Evolutionary conservation across 148 eudicot genomes (phyloP).

Genomic region (Mesembryanthemum crystallinum): DNA sequence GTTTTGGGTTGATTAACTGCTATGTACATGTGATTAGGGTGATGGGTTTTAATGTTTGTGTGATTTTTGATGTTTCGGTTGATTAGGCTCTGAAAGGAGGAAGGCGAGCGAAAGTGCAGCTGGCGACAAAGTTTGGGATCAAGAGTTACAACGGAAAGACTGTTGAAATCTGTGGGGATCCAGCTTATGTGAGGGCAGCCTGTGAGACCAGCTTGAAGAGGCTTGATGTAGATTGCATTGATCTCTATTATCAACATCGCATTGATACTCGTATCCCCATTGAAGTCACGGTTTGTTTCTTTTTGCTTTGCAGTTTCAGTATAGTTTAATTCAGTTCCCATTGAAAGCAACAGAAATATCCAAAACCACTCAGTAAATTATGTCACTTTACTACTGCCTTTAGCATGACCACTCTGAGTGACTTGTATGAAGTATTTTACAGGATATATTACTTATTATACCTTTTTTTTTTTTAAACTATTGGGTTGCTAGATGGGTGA

Average conservation of each 20-base stretch:
- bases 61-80: background rate
- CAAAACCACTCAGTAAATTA: too few species aligned
- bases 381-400: too few species aligned
- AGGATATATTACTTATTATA: too few species aligned
- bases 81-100: slow-evolving; percentile 33
- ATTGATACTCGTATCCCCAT: slow-evolving; percentile 38
- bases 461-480: too few species aligned
- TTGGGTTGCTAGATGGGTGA: background rate
- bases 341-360: background rate
- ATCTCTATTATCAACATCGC: slow-evolving; percentile 38
- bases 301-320: too few species aligned
- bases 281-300: slow-evolving; percentile 35
- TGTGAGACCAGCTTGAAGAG: slow-evolving; percentile 28
- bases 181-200: slow-evolving; percentile 21
- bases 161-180: slow-evolving; percentile 7
- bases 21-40: background rate
- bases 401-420: too few species aligned
- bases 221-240: slow-evolving; percentile 33
- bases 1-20: too few species aligned
- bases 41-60: background rate
- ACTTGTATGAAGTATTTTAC: too few species aligned
- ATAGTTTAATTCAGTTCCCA: background rate
- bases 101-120: background rate
- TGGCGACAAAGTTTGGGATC: slow-evolving; percentile 11
- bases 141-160: background rate